Conservation (phyloP, 2,329 filamentous ascomycete genomes). For the Capronia americana region DNA sequence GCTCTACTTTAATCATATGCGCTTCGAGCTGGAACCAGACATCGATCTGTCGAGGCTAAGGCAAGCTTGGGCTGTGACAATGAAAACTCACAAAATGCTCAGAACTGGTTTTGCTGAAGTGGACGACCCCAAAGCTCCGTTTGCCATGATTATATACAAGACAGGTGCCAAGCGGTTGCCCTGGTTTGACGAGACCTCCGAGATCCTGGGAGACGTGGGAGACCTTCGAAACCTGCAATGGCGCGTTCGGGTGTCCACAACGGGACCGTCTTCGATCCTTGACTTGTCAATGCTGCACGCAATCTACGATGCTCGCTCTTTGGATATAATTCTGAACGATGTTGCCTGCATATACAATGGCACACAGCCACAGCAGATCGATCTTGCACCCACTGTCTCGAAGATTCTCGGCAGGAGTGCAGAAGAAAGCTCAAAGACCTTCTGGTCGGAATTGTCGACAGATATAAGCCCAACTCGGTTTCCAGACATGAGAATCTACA, state of each 20-base stretch:
- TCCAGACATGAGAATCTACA: constrained; percentile 73
- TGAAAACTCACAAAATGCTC: constrained; percentile 70
- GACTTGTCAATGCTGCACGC: constrained; percentile 74
- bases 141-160: constrained; percentile 74
- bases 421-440: constrained; percentile 50
- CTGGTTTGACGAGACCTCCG: constrained; percentile 44
- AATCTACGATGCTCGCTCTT: constrained; percentile 81
- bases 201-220: background rate
- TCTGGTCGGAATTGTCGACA: constrained; percentile 68
- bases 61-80: constrained; percentile 65
- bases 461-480: constrained; percentile 71
- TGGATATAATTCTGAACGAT: constrained; percentile 69
- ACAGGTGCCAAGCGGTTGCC: constrained; percentile 47
- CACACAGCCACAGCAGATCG: constrained; percentile 33
- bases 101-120: constrained; percentile 74
- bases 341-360: constrained; percentile 55
- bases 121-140: constrained; percentile 66
- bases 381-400: constrained; percentile 53
- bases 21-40: constrained; percentile 56
- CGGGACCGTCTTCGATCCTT: constrained; percentile 43
- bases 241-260: constrained; percentile 61
- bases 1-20: constrained; percentile 78
- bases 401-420: constrained; percentile 48
- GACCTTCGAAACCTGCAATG: constrained; percentile 57
- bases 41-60: constrained; percentile 54